A percentile compares a stretch with the other conserved stretches of the same genome.
These are phyloP conservation scores for Sugiyamaella xylanicola DNA, from an alignment of 1,139 yeast genomes.

Conservation along the genomic window DNA sequence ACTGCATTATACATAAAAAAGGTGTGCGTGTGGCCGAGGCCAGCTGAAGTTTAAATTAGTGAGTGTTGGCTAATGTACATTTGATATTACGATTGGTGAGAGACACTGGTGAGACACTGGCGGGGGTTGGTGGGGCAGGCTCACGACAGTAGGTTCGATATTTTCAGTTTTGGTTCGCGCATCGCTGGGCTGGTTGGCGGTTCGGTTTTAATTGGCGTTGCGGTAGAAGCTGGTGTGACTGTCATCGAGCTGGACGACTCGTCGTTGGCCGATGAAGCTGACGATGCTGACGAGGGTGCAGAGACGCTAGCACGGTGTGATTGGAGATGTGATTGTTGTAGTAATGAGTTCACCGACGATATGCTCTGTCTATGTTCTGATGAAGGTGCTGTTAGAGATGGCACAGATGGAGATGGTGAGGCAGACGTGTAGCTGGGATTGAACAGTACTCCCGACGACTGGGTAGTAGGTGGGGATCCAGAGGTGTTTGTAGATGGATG, in stretches of 20 bases:
- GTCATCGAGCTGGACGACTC: conserved; percentile 1
- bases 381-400: conserved; percentile 12
- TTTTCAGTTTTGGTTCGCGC: conserved; percentile 28
- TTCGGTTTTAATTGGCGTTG: too few species aligned
- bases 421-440: conserved; percentile 20
- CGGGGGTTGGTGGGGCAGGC: not conserved
- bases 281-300: conserved; percentile 12
- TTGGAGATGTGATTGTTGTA: conserved; percentile 15
- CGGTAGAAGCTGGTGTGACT: conserved; percentile 5
- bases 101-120: not conserved
- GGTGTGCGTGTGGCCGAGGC: not conserved
- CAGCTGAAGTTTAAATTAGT: conserved; percentile 3
- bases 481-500: conserved; percentile 19
- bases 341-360: conserved; percentile 20
- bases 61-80: conserved; percentile 16
- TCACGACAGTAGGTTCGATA: conserved; percentile 34
- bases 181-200: not conserved
- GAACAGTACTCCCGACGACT: conserved; percentile 21
- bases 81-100: conserved; percentile 3
- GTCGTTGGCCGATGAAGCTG: conserved; percentile 9
- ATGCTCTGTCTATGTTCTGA: conserved; percentile 20
- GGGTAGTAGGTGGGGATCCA: conserved; percentile 17
- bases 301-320: conserved; percentile 9
- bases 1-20: conserved; percentile 9
- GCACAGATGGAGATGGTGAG: conserved; percentile 24